Evolutionary conservation across 2,329 filamentous ascomycete species (phyloP), one percentile per base, ranked within the genome.

Genomic region (Paracamarosporium sp.): DNA sequence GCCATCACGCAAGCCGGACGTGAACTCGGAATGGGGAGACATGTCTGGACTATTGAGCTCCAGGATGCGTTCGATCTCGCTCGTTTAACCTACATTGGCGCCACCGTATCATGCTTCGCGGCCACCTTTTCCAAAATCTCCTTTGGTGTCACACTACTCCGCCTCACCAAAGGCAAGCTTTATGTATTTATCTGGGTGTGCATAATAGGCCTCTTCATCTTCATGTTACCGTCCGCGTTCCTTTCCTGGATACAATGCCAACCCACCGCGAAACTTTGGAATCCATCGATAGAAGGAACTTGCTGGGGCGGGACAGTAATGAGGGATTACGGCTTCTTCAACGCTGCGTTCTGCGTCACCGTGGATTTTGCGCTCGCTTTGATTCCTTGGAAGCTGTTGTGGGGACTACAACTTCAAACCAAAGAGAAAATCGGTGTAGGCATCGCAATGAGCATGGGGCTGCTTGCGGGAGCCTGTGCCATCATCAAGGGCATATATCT

Each of bases 381-480:
- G 9, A 31, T 72, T 9, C 70, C 70, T 1, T 72, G 70, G 70
- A 67, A 61, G 30, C 27, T 72, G n/a, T 56, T 72, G 9, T 65
- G 63, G 67, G 57, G 57, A 0, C 47, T 72, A 24, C 62, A 66
- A n/a, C 50, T 72, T 41, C 57, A 53, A 27, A 41, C 48, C 3
- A 59, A 57, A n/a, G 68, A 72, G 47, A 71, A 70, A 45, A 58
- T 72, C 12, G 70, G 70, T 12, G 63, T 71, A 2, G 64, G 67
- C 0, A 63, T 72, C n/a, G 70, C 70, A 2, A 72, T 72, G 70
- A 69, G 65, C 47, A 65, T 70, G 62, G 70, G 70, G 27, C 8
- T 71, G 1, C 47, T 72, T 31, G 60, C 68, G 3, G 70, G 70
- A 25, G 50, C 69, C 1, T 71, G 68, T 52, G 68, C 68, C 3